phyloP scores from a whole-genome alignment of 1,284 basidiomycete genomes.

The Schizophyllum commune region DNA sequence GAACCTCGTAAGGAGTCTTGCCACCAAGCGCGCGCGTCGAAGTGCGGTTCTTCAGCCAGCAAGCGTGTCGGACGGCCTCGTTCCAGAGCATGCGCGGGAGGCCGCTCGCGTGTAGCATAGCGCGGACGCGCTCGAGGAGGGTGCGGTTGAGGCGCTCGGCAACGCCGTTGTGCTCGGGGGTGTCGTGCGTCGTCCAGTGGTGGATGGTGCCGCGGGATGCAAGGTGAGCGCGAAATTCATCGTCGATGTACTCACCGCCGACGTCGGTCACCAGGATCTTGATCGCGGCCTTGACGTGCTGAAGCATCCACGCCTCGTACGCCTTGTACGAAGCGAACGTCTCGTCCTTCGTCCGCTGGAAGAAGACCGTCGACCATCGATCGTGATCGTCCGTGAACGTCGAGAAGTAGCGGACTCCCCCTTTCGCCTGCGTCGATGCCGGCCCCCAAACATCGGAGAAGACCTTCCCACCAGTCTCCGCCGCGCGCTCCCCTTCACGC shows the following conservation, averaged over 20 bases:
- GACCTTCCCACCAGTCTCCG: slow-evolving; percentile 21
- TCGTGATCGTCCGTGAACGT: slow-evolving; percentile 20
- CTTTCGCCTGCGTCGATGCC: slow-evolving; percentile 18
- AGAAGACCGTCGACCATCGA: slow-evolving; percentile 12
- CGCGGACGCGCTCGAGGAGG: not conserved
- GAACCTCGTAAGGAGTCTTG: not conserved
- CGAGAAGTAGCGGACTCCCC: slow-evolving; percentile 16
- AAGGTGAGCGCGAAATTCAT: slow-evolving; percentile 16
- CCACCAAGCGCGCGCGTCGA: not conserved
- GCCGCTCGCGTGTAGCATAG: not conserved
- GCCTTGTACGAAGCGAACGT: slow-evolving; percentile 12
- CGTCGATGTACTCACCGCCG: slow-evolving; percentile 17
- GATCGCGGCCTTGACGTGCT: slow-evolving; percentile 8
- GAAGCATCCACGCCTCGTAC: slow-evolving; percentile 11
- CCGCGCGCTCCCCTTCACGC: slow-evolving; percentile 9
- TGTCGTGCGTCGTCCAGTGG: slow-evolving; percentile 5
- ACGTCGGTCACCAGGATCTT: slow-evolving; percentile 17
- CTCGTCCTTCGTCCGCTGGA: slow-evolving; percentile 16
- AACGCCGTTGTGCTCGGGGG: slow-evolving; percentile 19
- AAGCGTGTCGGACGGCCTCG: no score
- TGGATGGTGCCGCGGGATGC: not conserved
- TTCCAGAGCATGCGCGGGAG: not conserved
- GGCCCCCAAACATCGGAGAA: slow-evolving; percentile 34
- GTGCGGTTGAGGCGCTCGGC: slow-evolving; percentile 20
- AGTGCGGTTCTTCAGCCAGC: not conserved